Evolutionary conservation across 208 protist genomes (phyloP), one percentile per base, ranked within the genome.

Genomic region (Trypanosoma scelopori): DNA sequence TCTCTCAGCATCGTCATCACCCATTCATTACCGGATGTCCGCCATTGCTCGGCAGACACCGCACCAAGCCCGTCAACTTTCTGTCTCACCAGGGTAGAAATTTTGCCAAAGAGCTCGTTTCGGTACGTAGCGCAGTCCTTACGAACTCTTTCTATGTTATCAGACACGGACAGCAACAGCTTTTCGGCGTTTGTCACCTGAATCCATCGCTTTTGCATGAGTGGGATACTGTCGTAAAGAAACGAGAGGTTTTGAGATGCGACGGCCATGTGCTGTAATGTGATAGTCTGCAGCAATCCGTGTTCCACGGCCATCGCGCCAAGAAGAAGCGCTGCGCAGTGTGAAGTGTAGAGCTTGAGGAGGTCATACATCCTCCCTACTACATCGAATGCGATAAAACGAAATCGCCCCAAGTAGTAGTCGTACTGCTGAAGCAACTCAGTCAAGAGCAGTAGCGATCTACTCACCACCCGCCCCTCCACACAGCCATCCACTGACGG

Each of bases 1-100:
- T 96, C 87, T 13, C 83, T 73, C 57, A 96, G 74, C 86, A 93
- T 92, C 47, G 80, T 77, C 87, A 96, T 93, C 18, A 96, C 78
- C 88, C 87, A 96, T 63, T 91, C 82, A 58, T 93, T 91, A 30
- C 91, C 85, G 25, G 66, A 59, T 4, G 39, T 30, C 5, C 61
- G 30, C 86, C 88, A 96, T 61, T 83, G 52, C 55, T 67, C 74
- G 53, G 46, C 73, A 56, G 69, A 35, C 35, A 85, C 47, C 20
- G 48, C 35, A 23, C 76, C 79, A 39, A 94, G 72, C 12, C 66
- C 73, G 48, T 84, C 75, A 61, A 94, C 84, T 64, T 96, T 96
- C 16, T 72, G 69, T 32, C 74, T 66, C 16, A 93, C 80, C 1
- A 96, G 70, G 4, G 74, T 73, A 3, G 69, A 65, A 56, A 93